Conservation (phyloP, 1,284 basidiomycete species). For the Marasmius sp. region DNA sequence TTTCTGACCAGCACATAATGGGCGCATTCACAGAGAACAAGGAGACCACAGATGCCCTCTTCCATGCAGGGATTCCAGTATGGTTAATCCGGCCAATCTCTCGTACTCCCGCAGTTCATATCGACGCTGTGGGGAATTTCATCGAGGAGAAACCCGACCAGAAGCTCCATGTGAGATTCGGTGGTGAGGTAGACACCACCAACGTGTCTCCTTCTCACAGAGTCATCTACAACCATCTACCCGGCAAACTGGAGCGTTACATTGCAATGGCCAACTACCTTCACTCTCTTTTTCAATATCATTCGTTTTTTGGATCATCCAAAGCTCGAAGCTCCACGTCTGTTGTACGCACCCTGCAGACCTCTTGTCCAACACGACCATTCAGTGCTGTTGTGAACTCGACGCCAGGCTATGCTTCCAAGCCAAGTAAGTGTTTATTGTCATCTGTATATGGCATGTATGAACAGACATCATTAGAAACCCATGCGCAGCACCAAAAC, state of each 20-base stretch:
- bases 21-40: conserved; percentile 1
- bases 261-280: not conserved
- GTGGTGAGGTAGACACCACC: not conserved
- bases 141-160: not conserved
- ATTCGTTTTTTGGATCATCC: not conserved
- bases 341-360: too few species aligned
- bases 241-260: not conserved
- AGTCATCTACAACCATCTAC: not conserved
- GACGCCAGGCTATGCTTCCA: too few species aligned
- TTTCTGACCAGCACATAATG: not conserved
- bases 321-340: not conserved
- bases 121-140: not conserved
- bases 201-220: not conserved
- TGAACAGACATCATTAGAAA: too few species aligned
- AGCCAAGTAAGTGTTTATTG: too few species aligned
- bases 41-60: not conserved
- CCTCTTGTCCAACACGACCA: too few species aligned
- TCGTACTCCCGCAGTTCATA: not conserved
- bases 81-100: not conserved
- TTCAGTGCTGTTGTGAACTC: too few species aligned
- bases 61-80: not conserved
- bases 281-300: not conserved
- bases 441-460: too few species aligned
- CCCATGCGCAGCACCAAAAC: too few species aligned
- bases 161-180: not conserved